Base-by-base conservation (phyloP, 495 filamentous ascomycete genomes). In the Lasiosphaeriaceae sp. region DNA sequence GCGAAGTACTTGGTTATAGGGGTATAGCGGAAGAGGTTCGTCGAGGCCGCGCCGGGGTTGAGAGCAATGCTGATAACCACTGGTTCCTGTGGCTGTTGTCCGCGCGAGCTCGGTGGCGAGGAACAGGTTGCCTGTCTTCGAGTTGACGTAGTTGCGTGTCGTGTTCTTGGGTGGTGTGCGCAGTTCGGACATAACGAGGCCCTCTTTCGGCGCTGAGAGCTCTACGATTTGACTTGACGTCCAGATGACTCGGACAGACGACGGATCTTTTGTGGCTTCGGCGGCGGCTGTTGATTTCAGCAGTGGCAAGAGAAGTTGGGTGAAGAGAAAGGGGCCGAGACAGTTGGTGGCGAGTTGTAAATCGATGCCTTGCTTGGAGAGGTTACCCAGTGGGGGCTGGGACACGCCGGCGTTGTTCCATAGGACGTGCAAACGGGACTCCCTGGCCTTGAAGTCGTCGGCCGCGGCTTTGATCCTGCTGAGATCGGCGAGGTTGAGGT, bases 191-290 rank as follows among this genome's bases (percentile, higher is more conserved):
- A 68, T 62, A 43, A 76, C 56, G 5, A 71, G 70, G 43, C 60
- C 64, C 20, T 55, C 48, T n/a, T 62, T 61, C 3, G 69, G 64
- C 21, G 58, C 48, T 41, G 60, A 44, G 2, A 17, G 11, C 35
- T 74, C 74, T 20, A 62, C 64, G 20, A 60, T 65, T 17, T 52
- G 54, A 0, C 67, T 70, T 2, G 59, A 57, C 21, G 74, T 66
- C 74, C 77, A 83, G 37, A 75, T 62, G 11, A 80, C 71, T 23
- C 79, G 68, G 2, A 80, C 76, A 37, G 54, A 70, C 52, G 65
- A 60, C 3, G 66, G 41, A 0, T 72, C 70, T 4, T 57, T 59
- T 0, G 48, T 29, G 41, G 70, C 71, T 0, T 74, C 76, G 3
- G 77, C 77, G 9, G 61, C 58, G 24, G 59, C 59, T n/a, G n/a